Evolutionary conservation across 192 early-diverging fungal genomes (phyloP), one percentile per base, ranked within the genome.

Genomic region (Coemansia brasiliensis): DNA sequence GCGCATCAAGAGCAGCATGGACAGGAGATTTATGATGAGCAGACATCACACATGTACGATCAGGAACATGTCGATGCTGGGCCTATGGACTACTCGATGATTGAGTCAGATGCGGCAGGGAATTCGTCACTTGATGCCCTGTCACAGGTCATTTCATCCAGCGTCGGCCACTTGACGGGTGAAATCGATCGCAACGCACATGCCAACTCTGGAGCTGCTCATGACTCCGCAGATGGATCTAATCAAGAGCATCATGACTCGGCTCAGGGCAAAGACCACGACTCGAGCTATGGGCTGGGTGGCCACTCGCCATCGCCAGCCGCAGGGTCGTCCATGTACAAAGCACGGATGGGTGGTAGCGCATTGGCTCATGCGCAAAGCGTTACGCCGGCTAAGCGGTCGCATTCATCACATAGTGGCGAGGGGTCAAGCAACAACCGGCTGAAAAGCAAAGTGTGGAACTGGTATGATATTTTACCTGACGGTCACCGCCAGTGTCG

Each of bases 391-490:
- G 44, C 53, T 26, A 74, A 74, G 57, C 72, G 65, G 43, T 52
- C 50, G 25, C 55, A 46, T 21, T 57, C 63, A 17, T 39, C 60
- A 26, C 54, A 50, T 11, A 49, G 59, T 45, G 44, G 52, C 16
- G 61, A 61, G 16, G 63, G 55, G 24, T 57, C 53, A 51, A 40
- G 48, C 38, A 63, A 53, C 61, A 67, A 61, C 32, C 59, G 76
- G 20, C 63, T 79, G 12, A 79, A 79, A 55, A 79, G 76, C 59
- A 68, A 69, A 29, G 76, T 79, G 24, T 79, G 76, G 76, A 61
- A 53, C 24, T 79, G 76, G 76, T 79, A 79, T 49, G 70, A 73
- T 18, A 64, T 79, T 39, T 16, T 68, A 39, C 37, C 61, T 11
- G 76, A 79, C 21, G 70, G 76, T 15, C 53, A 65, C 38, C 70